phyloP scores from a whole-genome alignment of 441 rosid species.

The Populus hybrid region DNA sequence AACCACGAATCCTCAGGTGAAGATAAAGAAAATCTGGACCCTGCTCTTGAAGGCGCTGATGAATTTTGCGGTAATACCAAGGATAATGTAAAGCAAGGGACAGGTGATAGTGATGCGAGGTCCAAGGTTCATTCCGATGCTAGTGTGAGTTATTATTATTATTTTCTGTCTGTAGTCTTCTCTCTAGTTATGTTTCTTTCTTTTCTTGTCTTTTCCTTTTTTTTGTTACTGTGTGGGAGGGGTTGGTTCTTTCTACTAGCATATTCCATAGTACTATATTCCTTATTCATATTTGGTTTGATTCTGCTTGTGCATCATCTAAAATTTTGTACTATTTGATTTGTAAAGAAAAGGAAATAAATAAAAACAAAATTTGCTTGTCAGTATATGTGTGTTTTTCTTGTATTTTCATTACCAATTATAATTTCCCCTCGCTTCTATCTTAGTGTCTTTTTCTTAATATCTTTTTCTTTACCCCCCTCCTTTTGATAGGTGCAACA shows the following conservation, averaged over 20 bases:
- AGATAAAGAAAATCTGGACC: slow-evolving; percentile 57
- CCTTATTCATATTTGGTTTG: neutral
- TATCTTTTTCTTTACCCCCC: neutral
- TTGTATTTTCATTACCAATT: neutral
- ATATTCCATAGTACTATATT: neutral
- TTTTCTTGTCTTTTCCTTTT: neutral
- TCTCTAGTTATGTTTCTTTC: neutral
- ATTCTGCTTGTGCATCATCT: no score
- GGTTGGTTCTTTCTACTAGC: neutral
- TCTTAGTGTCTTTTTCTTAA: neutral
- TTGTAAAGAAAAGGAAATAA: neutral
- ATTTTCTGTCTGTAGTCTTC: neutral
- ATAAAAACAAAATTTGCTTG: neutral
- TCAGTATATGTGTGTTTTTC: neutral
- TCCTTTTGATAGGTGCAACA: slow-evolving; percentile 42
- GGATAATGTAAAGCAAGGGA: slow-evolving; percentile 26
- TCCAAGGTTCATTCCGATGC: slow-evolving; percentile 29
- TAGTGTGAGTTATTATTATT: slow-evolving; percentile 35
- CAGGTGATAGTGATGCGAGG: slow-evolving; percentile 28
- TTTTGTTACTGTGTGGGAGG: neutral
- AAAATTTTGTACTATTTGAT: no score
- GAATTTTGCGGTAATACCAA: slow-evolving; percentile 24
- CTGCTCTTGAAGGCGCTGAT: slow-evolving; percentile 30
- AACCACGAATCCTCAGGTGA: slow-evolving; percentile 30
- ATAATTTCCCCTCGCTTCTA: neutral